phyloP scores from a whole-genome alignment of 164 flowering plant species.

The Dillenia suffruticosa region DNA sequence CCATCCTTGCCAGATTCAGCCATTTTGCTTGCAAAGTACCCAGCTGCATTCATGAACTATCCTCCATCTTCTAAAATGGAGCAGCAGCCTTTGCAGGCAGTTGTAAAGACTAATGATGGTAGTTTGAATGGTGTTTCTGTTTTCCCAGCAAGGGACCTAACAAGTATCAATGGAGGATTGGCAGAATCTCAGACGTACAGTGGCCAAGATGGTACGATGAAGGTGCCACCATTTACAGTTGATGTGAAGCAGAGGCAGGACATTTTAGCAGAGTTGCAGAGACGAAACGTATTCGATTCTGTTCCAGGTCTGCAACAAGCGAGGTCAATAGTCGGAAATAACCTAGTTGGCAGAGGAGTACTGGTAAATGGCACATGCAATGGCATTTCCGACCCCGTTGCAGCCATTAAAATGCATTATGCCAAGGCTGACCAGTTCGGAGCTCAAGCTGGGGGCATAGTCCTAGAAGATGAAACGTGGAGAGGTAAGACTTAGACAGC shows the following conservation, averaged over 20 bases:
- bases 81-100: conserved; percentile 34
- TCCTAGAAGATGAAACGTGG: conserved; percentile 57
- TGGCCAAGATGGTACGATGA: conserved; percentile 26
- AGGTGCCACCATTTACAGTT: conserved; percentile 38
- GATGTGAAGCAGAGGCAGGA: conserved; percentile 46
- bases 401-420: conserved; percentile 72
- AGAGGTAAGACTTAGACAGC: conserved; percentile 59
- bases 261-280: conserved; percentile 41
- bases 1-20: conserved; percentile 64
- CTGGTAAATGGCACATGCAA: conserved; percentile 43
- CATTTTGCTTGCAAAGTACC: conserved; percentile 50
- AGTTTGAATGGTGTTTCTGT: conserved; percentile 34
- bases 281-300: conserved; percentile 45
- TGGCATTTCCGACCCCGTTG: conserved; percentile 78
- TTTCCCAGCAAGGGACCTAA: conserved; percentile 29
- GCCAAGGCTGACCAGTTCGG: conserved; percentile 45
- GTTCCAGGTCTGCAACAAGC: conserved; percentile 40
- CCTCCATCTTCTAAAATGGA: conserved; percentile 40
- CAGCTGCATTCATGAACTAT: conserved; percentile 45
- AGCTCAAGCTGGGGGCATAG: conserved; percentile 34
- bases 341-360: conserved; percentile 43
- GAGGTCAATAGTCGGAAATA: conserved; percentile 43
- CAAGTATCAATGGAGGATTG: conserved; percentile 27
- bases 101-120: conserved; percentile 29
- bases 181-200: conserved; percentile 36